These are phyloP conservation scores for Termitomyces sp. DNA, from an alignment of 768 basidiomycete species.

Conservation along the genomic window DNA sequence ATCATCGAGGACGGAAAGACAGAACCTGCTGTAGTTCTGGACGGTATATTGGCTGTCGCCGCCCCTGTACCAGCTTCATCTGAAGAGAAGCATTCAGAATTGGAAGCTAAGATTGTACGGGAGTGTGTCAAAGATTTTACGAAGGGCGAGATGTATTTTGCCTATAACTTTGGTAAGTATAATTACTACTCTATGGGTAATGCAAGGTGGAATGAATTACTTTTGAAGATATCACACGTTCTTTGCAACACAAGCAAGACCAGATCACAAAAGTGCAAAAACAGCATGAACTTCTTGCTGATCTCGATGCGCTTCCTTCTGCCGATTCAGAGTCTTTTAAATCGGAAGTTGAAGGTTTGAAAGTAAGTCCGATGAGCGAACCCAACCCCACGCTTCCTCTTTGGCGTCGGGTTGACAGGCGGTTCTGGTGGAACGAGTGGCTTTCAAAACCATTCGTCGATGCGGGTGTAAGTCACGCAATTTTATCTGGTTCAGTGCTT, in stretches of 20 bases:
- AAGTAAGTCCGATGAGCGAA: conserved; percentile 57
- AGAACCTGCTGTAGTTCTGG: conserved; percentile 50
- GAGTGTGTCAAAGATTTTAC: conserved; percentile 75
- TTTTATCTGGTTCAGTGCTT: background rate
- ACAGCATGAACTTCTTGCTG: conserved; percentile 55
- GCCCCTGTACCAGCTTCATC: conserved; percentile 58
- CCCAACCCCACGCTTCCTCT: conserved; percentile 77
- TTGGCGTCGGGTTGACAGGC: conserved; percentile 86
- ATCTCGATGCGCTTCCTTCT: conserved; percentile 49
- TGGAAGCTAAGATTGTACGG: conserved; percentile 80
- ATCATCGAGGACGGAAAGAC: conserved; percentile 43
- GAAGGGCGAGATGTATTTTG: conserved; percentile 89
- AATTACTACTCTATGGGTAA: background rate
- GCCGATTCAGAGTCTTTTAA: conserved; percentile 18
- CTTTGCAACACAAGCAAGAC: conserved; percentile 77
- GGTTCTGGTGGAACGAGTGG: conserved; percentile 98
- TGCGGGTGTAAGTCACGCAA: conserved; percentile 60
- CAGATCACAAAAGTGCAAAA: conserved; percentile 52
- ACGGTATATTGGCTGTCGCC: conserved; percentile 53
- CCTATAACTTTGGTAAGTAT: conserved; percentile 74
- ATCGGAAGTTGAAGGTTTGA: conserved; percentile 21
- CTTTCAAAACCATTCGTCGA: conserved; percentile 83
- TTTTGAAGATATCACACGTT: conserved; percentile 70
- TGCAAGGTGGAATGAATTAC: background rate
- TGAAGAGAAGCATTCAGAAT: conserved; percentile 68